Conservation (phyloP, 129 eudicot species). For the Pittosporum tobira region DNA sequence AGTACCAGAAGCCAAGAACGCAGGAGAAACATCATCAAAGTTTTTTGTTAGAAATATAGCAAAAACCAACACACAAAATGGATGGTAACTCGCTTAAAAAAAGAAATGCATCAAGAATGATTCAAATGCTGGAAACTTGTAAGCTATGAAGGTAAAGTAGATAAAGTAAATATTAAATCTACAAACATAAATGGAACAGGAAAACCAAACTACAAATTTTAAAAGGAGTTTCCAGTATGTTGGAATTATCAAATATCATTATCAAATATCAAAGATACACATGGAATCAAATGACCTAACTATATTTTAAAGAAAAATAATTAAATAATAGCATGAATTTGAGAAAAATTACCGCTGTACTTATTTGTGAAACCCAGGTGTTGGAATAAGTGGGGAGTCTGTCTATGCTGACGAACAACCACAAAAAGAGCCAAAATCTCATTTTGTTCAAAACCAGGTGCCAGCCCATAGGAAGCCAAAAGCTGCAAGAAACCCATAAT, state of each 20-base stretch:
- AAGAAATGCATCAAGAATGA: neutral
- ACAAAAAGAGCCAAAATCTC: constrained; percentile 15
- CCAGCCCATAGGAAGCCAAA: constrained; percentile 21
- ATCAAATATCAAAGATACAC: neutral
- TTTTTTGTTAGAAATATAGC: too few species aligned
- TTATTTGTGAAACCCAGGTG: constrained; percentile 11
- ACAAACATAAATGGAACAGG: neutral
- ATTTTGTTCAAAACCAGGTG: constrained; percentile 9
- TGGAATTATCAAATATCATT: neutral
- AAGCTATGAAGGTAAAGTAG: too few species aligned
- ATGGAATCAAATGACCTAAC: neutral
- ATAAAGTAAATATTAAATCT: too few species aligned
- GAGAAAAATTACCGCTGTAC: constrained; percentile 3
- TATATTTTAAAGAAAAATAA: neutral
- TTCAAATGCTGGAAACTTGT: neutral
- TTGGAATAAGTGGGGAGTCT: constrained; percentile 12
- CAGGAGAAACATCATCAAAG: too few species aligned
- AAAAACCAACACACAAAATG: too few species aligned
- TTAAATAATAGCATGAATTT: too few species aligned
- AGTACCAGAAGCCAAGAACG: too few species aligned
- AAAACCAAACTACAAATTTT: too few species aligned
- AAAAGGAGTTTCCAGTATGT: too few species aligned
- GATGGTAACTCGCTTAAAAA: too few species aligned
- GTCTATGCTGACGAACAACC: constrained; percentile 11
- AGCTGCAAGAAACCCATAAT: constrained; percentile 26